A percentile compares a stretch with the other conserved stretches of the same genome.
Evolutionary conservation across 176 grass and related monocot species (phyloP).

Genomic region (Carex myosuroides): DNA sequence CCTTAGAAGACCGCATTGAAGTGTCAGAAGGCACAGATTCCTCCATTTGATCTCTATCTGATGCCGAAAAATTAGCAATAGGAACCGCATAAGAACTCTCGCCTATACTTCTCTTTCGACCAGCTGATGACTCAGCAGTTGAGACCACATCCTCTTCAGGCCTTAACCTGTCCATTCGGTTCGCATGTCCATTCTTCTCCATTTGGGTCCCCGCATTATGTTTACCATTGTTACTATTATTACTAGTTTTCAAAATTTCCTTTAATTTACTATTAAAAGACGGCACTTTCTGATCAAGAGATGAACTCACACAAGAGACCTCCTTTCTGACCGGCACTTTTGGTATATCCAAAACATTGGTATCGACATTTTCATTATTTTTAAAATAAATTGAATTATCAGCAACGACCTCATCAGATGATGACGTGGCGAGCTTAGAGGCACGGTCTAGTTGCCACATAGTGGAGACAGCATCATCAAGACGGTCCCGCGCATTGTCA

Average conservation of each 20-base stretch:
- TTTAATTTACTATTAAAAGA: constrained; percentile 17
- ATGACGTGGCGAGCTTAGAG: constrained; percentile 38
- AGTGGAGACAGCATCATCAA: constrained; percentile 67
- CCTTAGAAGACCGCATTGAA: constrained; percentile 4
- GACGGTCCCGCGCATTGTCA: constrained; percentile 48
- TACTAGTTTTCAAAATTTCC: neutral
- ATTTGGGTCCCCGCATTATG: neutral
- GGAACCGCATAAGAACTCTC: constrained; percentile 38
- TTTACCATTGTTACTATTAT: constrained; percentile 17
- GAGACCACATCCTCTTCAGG: constrained; percentile 39
- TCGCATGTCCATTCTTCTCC: neutral
- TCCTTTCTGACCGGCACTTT: constrained; percentile 57
- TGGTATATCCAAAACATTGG: constrained; percentile 55
- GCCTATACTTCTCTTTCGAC: constrained; percentile 58
- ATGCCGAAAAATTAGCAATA: constrained; percentile 26
- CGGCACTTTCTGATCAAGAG: constrained; percentile 33
- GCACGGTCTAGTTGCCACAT: constrained; percentile 90
- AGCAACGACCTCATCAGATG: constrained; percentile 61
- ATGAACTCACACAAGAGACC: constrained; percentile 29
- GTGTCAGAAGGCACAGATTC: neutral
- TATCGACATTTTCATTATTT: constrained; percentile 4
- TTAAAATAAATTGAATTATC: constrained; percentile 67
- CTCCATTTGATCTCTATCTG: constrained; percentile 9
- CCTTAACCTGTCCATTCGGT: constrained; percentile 21
- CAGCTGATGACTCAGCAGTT: constrained; percentile 46